phyloP scores from a whole-genome alignment of 768 basidiomycete genomes.

The Boletus speciosus region DNA sequence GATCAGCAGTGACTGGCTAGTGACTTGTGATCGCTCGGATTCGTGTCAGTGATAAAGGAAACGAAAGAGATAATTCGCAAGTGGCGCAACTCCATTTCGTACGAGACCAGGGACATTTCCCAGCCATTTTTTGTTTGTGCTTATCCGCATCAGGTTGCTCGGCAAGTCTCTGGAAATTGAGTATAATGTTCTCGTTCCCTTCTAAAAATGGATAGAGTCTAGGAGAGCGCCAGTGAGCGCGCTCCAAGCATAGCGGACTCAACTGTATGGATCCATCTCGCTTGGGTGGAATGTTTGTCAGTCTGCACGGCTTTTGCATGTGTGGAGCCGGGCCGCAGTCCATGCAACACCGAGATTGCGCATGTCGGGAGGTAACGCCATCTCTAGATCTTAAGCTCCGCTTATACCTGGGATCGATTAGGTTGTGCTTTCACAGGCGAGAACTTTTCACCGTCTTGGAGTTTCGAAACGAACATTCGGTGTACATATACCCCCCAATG shows the following conservation, averaged over 20 bases:
- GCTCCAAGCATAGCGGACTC: not conserved
- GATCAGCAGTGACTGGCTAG: not conserved
- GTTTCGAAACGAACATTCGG: constrained; percentile 12
- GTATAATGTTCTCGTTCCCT: not conserved
- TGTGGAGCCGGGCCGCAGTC: not conserved
- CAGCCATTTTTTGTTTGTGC: no score
- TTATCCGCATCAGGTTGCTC: no score
- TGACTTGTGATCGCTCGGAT: not conserved
- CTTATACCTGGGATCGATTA: constrained; percentile 6
- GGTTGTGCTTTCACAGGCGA: constrained; percentile 14
- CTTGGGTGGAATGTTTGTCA: not conserved
- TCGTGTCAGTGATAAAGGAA: not conserved
- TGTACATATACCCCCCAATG: constrained; percentile 9
- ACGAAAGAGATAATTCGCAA: not conserved
- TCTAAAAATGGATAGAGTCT: not conserved
- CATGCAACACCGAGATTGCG: not conserved
- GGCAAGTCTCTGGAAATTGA: not conserved
- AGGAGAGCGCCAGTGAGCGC: not conserved
- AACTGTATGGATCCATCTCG: no score
- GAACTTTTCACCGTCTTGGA: not conserved
- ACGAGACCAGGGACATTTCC: not conserved
- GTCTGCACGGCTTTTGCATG: no score
- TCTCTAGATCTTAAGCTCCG: constrained; percentile 10
- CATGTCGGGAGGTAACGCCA: not conserved
- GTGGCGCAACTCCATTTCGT: not conserved